These are phyloP conservation scores for Rhizopus sp. DNA, from an alignment of 371 early-diverging fungal species.

Conservation along the genomic window DNA sequence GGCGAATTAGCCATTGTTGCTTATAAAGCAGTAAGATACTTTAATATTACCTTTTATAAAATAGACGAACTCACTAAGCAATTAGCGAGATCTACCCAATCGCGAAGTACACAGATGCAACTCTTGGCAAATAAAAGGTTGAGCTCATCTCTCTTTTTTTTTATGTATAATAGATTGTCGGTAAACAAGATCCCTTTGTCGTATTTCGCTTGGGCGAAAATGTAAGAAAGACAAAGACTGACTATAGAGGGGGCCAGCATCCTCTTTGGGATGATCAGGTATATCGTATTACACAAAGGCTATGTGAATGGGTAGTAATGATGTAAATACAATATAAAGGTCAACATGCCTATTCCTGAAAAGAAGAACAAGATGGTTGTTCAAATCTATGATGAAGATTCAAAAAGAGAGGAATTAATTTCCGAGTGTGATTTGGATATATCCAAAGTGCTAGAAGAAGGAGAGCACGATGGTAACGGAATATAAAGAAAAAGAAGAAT, in stretches of 20 bases:
- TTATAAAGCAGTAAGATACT: slow-evolving; percentile 44
- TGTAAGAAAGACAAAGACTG: slow-evolving; percentile 43
- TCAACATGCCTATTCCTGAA: slow-evolving; percentile 44
- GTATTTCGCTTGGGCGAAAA: slow-evolving; percentile 44
- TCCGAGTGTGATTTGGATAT: slow-evolving; percentile 68
- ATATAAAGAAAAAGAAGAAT: neutral
- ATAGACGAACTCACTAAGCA: neutral
- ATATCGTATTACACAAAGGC: slow-evolving; percentile 4
- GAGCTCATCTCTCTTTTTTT: neutral
- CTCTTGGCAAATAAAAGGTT: neutral
- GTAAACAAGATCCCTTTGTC: slow-evolving; percentile 55
- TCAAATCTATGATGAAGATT: slow-evolving; percentile 52
- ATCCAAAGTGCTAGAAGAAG: slow-evolving; percentile 57
- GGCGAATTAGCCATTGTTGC: slow-evolving; percentile 54
- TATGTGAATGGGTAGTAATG: neutral
- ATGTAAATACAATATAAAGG: slow-evolving; percentile 18
- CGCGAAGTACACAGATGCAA: slow-evolving; percentile 35
- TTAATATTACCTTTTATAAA: neutral
- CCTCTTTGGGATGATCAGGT: slow-evolving; percentile 60
- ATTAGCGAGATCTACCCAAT: slow-evolving; percentile 48
- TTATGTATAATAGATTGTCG: slow-evolving; percentile 31
- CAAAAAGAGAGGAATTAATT: slow-evolving; percentile 60
- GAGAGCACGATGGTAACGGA: slow-evolving; percentile 66
- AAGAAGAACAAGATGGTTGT: slow-evolving; percentile 42
- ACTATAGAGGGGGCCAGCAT: slow-evolving; percentile 51